Base-by-base conservation (phyloP, 2,329 filamentous ascomycete species). In the Trichophaea hybrida region DNA sequence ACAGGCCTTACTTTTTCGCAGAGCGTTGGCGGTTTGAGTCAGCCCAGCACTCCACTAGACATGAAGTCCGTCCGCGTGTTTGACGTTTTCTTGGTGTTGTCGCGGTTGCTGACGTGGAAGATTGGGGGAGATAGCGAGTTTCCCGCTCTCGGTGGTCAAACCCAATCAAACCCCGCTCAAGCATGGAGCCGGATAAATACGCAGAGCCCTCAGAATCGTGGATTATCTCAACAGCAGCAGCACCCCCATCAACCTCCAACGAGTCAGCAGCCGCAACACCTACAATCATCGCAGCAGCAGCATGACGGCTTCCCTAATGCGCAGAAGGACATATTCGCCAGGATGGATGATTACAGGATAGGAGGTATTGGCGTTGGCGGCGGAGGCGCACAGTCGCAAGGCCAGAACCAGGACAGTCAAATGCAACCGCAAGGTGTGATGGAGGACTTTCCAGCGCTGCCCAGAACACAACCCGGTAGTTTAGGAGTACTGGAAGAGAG, bases 111-210 rank as follows among this genome's bases (percentile, higher is more conserved):
- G 31, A 43, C 38, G 38, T 55, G 49, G 53, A n/a, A 17, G 40
- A 37, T 54, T 54, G 7, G 24, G 54, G 51, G 44, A 63, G 34
- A 24, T 46, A 66, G 64, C 32, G 64, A 66, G 55, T 66, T 66
- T 44, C 64, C 64, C 32, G 64, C 62, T 15, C 62, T 66, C 32
- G 62, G 62, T 43, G 62, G 62, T 34, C 64, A 64, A 17, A 58
- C 62, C 31, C 61, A 61, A 53, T 58, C 61, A 24, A 58, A 63
- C 37, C 62, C 60, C 35, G 62, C 59, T 34, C 60, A 63, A 24
- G 62, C 62, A 35, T 66, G 64, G 64, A 66, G 64, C 43, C 65
- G 64, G 48, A 54, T 66, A 59, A 63, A 58, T 17, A 65, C 64
- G 10, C 60, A 63, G 32, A 63, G 60, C 7, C 64, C 64, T 31